These are phyloP conservation scores for Sclerotinia trifoliorum DNA, from an alignment of 2,329 filamentous ascomycete species.

Conservation along the genomic window DNA sequence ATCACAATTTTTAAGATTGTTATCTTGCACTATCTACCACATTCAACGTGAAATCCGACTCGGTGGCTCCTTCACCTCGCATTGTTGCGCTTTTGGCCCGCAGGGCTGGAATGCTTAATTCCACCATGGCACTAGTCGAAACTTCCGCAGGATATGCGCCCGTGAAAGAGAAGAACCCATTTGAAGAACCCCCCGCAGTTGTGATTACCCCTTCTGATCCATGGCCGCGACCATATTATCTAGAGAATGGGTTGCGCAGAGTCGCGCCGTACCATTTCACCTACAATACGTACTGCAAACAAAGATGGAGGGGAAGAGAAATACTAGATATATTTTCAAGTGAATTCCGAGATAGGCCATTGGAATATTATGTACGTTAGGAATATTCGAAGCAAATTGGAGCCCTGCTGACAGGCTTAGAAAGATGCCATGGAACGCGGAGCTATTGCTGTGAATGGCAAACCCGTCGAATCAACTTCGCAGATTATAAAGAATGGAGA, in stretches of 20 bases:
- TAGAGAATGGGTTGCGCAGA: slow-evolving; percentile 79
- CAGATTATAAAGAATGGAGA: slow-evolving; percentile 84
- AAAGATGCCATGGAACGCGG: slow-evolving; percentile 76
- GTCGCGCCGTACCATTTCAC: slow-evolving; percentile 88
- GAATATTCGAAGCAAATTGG: neutral
- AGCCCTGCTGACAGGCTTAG: slow-evolving; percentile 43
- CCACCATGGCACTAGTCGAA: slow-evolving; percentile 47
- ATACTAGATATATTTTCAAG: slow-evolving; percentile 85
- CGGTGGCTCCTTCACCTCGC: slow-evolving; percentile 51
- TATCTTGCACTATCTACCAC: neutral
- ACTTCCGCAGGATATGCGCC: slow-evolving; percentile 35
- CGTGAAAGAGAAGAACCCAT: slow-evolving; percentile 42
- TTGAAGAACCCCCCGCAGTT: slow-evolving; percentile 47
- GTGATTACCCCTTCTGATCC: slow-evolving; percentile 55
- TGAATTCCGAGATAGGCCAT: slow-evolving; percentile 86
- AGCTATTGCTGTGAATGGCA: slow-evolving; percentile 76
- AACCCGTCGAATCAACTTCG: slow-evolving; percentile 60
- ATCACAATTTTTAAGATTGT: neutral
- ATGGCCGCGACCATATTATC: slow-evolving; percentile 69
- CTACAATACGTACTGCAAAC: slow-evolving; percentile 92
- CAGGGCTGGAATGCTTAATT: slow-evolving; percentile 44
- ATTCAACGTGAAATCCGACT: neutral
- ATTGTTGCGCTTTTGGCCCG: slow-evolving; percentile 52
- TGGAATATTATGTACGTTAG: slow-evolving; percentile 75
- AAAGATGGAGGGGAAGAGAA: slow-evolving; percentile 81